These are phyloP conservation scores for Starmerella vaccinii DNA, from an alignment of 805 yeast genomes.

Conservation along the genomic window DNA sequence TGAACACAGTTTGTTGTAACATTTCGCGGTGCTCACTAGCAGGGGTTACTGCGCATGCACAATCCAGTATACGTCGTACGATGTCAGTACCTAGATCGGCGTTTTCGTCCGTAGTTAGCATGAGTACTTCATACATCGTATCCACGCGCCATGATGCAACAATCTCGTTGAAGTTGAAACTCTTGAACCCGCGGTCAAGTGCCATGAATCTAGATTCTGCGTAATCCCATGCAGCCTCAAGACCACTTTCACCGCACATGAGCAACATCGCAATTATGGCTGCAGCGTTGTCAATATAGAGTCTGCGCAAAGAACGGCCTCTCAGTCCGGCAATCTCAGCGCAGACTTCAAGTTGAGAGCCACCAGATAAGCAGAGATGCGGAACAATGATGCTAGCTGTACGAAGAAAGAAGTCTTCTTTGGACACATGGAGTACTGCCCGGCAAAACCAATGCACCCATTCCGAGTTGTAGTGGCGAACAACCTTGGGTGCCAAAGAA, in stretches of 20 bases:
- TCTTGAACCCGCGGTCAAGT: slow-evolving; percentile 10
- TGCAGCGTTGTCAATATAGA: slow-evolving; percentile 38
- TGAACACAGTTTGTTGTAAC: slow-evolving; percentile 18
- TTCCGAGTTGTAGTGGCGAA: slow-evolving; percentile 34
- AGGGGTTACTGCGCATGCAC: slow-evolving; percentile 4
- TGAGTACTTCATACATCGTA: slow-evolving; percentile 16
- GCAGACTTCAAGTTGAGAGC: slow-evolving; percentile 52
- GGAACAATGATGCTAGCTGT: slow-evolving; percentile 72
- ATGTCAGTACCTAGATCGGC: slow-evolving; percentile 12
- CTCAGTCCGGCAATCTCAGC: slow-evolving; percentile 48
- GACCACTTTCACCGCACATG: slow-evolving; percentile 26
- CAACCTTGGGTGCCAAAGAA: slow-evolving; percentile 16
- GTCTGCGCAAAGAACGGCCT: slow-evolving; percentile 37
- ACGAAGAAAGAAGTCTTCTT: slow-evolving; percentile 51
- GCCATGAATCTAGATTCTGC: slow-evolving; percentile 17
- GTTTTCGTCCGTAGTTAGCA: slow-evolving; percentile 15
- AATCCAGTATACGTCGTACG: slow-evolving; percentile 11
- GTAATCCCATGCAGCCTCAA: slow-evolving; percentile 12
- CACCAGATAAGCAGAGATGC: slow-evolving; percentile 44
- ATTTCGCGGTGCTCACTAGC: slow-evolving; percentile 9
- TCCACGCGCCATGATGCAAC: slow-evolving; percentile 19
- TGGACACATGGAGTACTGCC: slow-evolving; percentile 48
- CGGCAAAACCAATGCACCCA: slow-evolving; percentile 53
- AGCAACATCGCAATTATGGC: slow-evolving; percentile 28
- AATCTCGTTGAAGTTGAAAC: slow-evolving; percentile 8